A percentile compares a stretch with the other conserved stretches of the same genome.
Evolutionary conservation across 768 basidiomycete species (phyloP).

Genomic region (Leccinum fibrillosum): DNA sequence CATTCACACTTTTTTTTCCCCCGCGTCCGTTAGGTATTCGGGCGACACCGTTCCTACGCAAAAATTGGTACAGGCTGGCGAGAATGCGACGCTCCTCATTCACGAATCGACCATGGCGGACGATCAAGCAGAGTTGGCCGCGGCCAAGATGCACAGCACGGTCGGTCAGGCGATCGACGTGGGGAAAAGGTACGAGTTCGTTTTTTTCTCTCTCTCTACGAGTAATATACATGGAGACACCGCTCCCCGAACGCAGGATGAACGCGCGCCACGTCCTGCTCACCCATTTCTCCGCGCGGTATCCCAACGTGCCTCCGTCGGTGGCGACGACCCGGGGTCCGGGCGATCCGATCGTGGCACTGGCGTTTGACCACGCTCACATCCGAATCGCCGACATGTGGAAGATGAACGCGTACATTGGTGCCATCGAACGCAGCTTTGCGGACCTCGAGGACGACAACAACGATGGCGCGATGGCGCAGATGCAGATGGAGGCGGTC

Average conservation of each 20-base stretch:
- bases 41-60: slow-evolving; percentile 85
- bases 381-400: slow-evolving; percentile 77
- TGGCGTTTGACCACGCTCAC: slow-evolving; percentile 80
- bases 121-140: slow-evolving; percentile 71
- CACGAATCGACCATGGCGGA: slow-evolving; percentile 95
- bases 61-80: slow-evolving; percentile 60
- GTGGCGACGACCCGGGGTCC: slow-evolving; percentile 18
- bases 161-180: slow-evolving; percentile 83
- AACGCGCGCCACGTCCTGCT: slow-evolving; percentile 79
- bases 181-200: slow-evolving; percentile 54
- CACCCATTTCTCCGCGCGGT: slow-evolving; percentile 93
- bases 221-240: not conserved
- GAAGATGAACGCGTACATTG: slow-evolving; percentile 77
- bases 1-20: not conserved
- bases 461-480: slow-evolving; percentile 1
- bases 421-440: slow-evolving; percentile 64
- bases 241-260: slow-evolving; percentile 54
- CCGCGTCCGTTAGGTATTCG: slow-evolving; percentile 49
- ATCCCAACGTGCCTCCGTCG: slow-evolving; percentile 76
- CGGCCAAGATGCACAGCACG: slow-evolving; percentile 82
- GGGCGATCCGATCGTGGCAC: slow-evolving; percentile 51
- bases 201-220: not conserved
- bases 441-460: slow-evolving; percentile 49
- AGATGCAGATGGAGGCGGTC: slow-evolving; percentile 4
- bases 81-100: slow-evolving; percentile 74